Base-by-base conservation (phyloP, 306 rosid species). In the Begonia fuchsioides region DNA sequence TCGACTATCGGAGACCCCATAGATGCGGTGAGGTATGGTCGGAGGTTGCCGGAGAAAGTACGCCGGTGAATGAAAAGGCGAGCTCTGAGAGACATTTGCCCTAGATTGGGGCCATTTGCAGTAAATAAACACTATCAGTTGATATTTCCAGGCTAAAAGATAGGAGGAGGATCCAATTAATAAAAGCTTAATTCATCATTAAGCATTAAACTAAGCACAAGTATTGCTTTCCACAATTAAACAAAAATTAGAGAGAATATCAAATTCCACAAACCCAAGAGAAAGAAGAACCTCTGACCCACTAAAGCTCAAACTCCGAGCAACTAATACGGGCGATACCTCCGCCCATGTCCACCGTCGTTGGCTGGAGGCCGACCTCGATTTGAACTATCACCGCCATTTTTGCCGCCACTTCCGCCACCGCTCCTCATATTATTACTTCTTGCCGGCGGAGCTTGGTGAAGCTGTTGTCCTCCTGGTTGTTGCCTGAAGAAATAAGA, bases 401-500 rank as follows among this genome's bases (percentile, higher is more conserved):
- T 76, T 63, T 55, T 60, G 17, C 83, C n/a, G n/a, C n/a, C n/a
- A n/a, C n/a, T 70, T 2, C 84, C 65, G 13, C 87, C 66, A 17
- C 71, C 56, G 6, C 65, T 44, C 13, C 67, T 54, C 38, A 77
- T 61, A 4, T 81, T n/a, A n/a, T n/a, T 67, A 50, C 83, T 77
- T 78, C 90, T 79, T 32, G 62, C 82, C 68, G 72, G 70, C n/a
- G 80, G 53, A 14, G 86, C 70, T 1, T 76, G 79, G 9, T 63
- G 62, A 39, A 71, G 82, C 39, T 71, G 71, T 32, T 66, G 94
- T 55, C 67, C 39, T 50, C 87, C 95, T 38, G 90, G 84, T 52
- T 75, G 97, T 75, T 84, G 98, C 92, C 98, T 90, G 74, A 65
- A 66, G 15, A n/a, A n/a, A n/a, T n/a, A n/a, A n/a, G n/a, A n/a